Evolutionary conservation across 345 rosid genomes (phyloP), one percentile per base, ranked within the genome.

Genomic region (Trapa bicornis): DNA sequence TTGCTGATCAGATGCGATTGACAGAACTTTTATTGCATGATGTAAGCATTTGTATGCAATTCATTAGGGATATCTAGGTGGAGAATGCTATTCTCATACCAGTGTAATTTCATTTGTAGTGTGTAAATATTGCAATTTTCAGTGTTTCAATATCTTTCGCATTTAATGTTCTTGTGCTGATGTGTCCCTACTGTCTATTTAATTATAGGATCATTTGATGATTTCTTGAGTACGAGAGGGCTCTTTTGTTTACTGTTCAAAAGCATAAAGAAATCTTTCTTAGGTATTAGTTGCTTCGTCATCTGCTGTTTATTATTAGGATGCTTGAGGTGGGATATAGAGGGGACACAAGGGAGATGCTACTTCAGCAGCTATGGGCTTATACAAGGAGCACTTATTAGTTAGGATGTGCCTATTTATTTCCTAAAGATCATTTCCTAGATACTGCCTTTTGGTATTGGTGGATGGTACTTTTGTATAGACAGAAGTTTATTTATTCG

Each of bases 1-100:
- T 91, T 80, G 84, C 90, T n/a, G 96, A 91, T 83, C 97, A 95
- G 76, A 89, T 85, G 76, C 86, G 88, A 67, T 76, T 95, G 81
- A 80, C 84, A 15, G 99, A 95, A 67, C 83, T 82, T 71, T 70
- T 93, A 60, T 61, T 88, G 75, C 85, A 80, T 68, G 95, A 91
- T 82, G 99, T 94, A 87, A 77, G 88, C 69, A 75, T 71, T 71
- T 41, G 39, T 72, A 67, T 54, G 64, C 63, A 32, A 58, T 38
- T 58, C 38, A 58, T 58, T 58, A 38, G 32, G 63, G 63, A 58
- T 58, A 64, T 48, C 36, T 64, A 64, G 67, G 52, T 70, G 72
- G 45, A 62, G 54, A 37, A 43, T 68, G 65, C 53, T 58, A 43
- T 60, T 61, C 48, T 41, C 61, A 52, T 53, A 53, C 13, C 5